These are phyloP conservation scores for Sporothrix curviconia DNA, from an alignment of 2,329 filamentous ascomycete species.

Conservation along the genomic window DNA sequence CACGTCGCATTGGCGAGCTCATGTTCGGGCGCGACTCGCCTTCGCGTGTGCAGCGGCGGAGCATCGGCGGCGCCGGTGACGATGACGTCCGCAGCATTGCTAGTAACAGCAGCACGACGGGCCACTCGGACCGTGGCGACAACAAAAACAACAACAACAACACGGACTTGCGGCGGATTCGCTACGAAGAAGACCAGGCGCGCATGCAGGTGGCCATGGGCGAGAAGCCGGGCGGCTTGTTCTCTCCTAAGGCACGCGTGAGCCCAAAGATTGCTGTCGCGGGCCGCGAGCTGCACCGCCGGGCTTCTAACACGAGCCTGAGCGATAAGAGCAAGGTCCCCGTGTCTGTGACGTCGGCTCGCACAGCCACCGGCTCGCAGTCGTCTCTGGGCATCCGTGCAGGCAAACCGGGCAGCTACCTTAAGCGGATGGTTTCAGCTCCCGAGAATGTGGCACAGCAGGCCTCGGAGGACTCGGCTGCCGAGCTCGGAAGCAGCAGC, in stretches of 20 bases:
- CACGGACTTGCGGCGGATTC: constrained; percentile 23
- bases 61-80: background rate
- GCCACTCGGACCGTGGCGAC: background rate
- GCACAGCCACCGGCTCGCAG: background rate
- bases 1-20: constrained; percentile 17
- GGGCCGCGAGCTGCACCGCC: constrained; percentile 28
- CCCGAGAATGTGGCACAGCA: background rate
- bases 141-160: no score
- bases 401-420: constrained; percentile 9
- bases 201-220: constrained; percentile 22
- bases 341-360: constrained; percentile 9
- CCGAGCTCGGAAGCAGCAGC: background rate
- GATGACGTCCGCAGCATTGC: constrained; percentile 17
- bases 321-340: constrained; percentile 20
- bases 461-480: background rate
- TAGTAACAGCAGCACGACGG: constrained; percentile 14
- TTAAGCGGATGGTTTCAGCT: constrained; percentile 13
- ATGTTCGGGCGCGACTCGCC: background rate
- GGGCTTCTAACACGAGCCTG: constrained; percentile 30
- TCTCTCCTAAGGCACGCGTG: constrained; percentile 28
- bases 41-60: background rate
- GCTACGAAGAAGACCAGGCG: constrained; percentile 24
- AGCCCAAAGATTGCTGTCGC: constrained; percentile 33
- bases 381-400: background rate
- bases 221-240: constrained; percentile 27